Base-by-base conservation (phyloP, 2,329 filamentous ascomycete genomes). In the Cladosporium austrohemisphaericum region DNA sequence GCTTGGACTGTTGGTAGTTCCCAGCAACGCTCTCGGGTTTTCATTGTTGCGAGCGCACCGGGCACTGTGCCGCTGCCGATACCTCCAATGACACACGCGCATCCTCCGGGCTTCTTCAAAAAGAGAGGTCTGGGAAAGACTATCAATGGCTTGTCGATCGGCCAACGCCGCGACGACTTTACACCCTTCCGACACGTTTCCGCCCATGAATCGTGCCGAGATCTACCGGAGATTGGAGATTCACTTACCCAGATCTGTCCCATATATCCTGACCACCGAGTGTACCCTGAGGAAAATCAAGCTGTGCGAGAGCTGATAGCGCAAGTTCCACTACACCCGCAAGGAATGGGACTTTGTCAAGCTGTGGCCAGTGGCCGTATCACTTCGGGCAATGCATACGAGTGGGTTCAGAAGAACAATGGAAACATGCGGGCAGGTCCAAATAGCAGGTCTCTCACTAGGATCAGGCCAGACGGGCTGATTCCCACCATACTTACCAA, bases 11-110 rank as follows among this genome's bases (percentile, higher is more conserved):
- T 78, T 54, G 85, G 86, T 1, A 80, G 82, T 2, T 70, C 81
- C 0, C 87, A 93, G 60, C 71, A 68, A 3, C 77, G 88, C 4
- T 78, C 75, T 3, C 76, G 88, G 5, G 71, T 92, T 0, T 89
- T 94, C 52, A 73, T 93, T 1, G 72, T 77, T 2, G 85, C 90
- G 53, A 79, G 86, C 1, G 85, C 85, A 0, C 85, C 87, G 0
- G 84, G 81, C 0, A 67, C 79, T 3, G 65, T 62, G 1, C 76
- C 85, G 0, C 79, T 86, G 0, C 61, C 68, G 0, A 69, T 73
- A 2, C 86, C 85, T 0, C 54, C 65, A 0, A 71, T 78, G 0
- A 86, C 85, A 0, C 86, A 92, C 60, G 77, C 78, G 0, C 80
- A 85, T 50, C 79, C 79, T 0, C 54, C 66, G 0, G 57, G 57